Conservation (phyloP, 805 yeast species). For the Kodamaea hsintzibuensis region DNA sequence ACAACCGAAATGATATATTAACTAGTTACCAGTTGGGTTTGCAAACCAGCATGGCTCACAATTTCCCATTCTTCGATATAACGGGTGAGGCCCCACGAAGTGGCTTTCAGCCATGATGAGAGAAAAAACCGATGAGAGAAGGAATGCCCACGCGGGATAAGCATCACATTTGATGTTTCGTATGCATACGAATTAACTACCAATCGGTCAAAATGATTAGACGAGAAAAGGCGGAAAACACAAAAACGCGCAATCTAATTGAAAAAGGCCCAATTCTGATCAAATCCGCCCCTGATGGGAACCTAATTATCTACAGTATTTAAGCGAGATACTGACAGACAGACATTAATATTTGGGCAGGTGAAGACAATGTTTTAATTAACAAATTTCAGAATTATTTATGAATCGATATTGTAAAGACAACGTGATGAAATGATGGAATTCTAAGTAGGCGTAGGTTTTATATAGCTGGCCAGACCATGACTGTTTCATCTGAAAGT, state of each 20-base stretch:
- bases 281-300: not conserved
- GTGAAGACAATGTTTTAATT: no score
- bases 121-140: no score
- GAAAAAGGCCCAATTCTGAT: not conserved
- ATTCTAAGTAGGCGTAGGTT: no score
- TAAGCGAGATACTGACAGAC: not conserved
- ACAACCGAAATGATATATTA: slow-evolving; percentile 30
- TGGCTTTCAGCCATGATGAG: no score
- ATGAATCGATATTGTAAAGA: no score
- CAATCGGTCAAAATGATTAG: not conserved
- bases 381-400: not conserved
- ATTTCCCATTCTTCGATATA: slow-evolving; percentile 4
- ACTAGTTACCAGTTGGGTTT: slow-evolving; percentile 29
- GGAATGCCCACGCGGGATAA: no score
- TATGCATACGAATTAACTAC: not conserved
- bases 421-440: no score
- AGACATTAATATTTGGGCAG: not conserved
- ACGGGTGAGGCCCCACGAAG: not conserved
- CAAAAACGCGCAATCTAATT: not conserved
- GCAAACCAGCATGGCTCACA: not conserved
- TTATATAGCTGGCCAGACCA: no score
- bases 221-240: not conserved
- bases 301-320: not conserved
- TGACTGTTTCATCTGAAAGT: no score
- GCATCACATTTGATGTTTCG: not conserved